phyloP scores from a whole-genome alignment of 2,329 filamentous ascomycete genomes.

The Periconia macrospinosa region DNA sequence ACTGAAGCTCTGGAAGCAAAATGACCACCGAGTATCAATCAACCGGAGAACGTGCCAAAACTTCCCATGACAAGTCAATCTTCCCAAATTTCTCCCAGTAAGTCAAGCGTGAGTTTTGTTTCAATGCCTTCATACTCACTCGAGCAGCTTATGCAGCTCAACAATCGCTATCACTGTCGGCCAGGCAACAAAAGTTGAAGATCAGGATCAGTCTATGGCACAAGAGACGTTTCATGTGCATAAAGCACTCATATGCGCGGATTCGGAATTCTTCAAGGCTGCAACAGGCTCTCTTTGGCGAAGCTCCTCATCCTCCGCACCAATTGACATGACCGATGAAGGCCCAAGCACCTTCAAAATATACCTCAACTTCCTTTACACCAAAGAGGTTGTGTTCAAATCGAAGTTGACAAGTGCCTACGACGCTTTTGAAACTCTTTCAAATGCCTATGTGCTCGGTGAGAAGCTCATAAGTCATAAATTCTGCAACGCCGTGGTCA shows the following conservation, averaged over 20 bases:
- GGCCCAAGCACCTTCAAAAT: background rate
- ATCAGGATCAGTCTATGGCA: background rate
- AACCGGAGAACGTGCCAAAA: background rate
- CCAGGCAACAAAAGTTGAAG: background rate
- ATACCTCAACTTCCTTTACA: background rate
- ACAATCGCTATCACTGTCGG: background rate
- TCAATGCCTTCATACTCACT: background rate
- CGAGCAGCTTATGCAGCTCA: background rate
- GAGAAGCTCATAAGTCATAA: background rate
- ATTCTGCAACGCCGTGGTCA: background rate
- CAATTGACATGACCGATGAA: background rate
- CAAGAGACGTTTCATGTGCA: background rate
- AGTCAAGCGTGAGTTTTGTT: slow-evolving; percentile 2
- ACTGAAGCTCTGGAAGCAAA: too few relatives aligned
- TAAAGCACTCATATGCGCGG: background rate
- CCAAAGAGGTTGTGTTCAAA: background rate
- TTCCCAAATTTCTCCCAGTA: background rate
- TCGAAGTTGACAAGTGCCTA: background rate
- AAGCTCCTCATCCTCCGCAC: background rate
- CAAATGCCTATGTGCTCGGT: background rate
- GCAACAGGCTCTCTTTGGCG: background rate
- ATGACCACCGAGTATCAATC: background rate
- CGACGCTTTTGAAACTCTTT: background rate
- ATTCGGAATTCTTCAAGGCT: background rate
- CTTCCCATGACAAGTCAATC: background rate